Evolutionary conservation across 2,329 filamentous ascomycete species (phyloP).

Genomic region (Sporothrix schenckii): DNA sequence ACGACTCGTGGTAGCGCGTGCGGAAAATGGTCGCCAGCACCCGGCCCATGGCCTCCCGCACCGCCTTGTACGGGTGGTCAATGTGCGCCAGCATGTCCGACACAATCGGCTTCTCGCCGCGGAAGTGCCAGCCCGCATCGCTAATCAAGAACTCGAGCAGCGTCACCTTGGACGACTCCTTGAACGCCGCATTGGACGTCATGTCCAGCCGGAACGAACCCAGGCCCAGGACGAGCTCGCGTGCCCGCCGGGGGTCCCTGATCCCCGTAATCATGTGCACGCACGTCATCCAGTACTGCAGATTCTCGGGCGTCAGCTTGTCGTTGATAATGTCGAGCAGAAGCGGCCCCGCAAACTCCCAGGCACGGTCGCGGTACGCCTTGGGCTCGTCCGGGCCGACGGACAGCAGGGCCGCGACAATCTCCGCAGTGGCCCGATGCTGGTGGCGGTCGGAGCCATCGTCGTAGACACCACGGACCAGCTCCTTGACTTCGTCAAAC

Average conservation of each 20-base stretch:
- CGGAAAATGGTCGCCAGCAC: slow-evolving; percentile 87
- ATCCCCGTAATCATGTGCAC: slow-evolving; percentile 85
- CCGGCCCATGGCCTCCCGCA: slow-evolving; percentile 90
- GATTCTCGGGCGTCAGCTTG: slow-evolving; percentile 89
- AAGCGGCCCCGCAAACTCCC: slow-evolving; percentile 89
- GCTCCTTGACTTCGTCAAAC: slow-evolving; percentile 84
- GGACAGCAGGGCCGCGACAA: slow-evolving; percentile 80
- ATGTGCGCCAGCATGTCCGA: slow-evolving; percentile 88
- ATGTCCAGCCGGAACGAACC: slow-evolving; percentile 88
- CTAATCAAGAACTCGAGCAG: slow-evolving; percentile 84
- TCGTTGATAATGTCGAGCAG: slow-evolving; percentile 86
- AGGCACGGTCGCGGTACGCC: slow-evolving; percentile 74
- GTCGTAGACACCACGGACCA: slow-evolving; percentile 76
- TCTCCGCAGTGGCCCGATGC: slow-evolving; percentile 92
- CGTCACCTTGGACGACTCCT: slow-evolving; percentile 95
- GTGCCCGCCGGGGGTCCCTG: slow-evolving; percentile 84
- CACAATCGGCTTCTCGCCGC: slow-evolving; percentile 81
- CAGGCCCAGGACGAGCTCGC: slow-evolving; percentile 82
- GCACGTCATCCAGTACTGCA: slow-evolving; percentile 92
- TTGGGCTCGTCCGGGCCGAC: slow-evolving; percentile 77
- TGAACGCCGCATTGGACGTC: slow-evolving; percentile 95
- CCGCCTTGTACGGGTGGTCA: slow-evolving; percentile 96
- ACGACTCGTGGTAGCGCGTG: slow-evolving; percentile 92
- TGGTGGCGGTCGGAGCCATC: slow-evolving; percentile 98
- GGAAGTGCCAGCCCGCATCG: slow-evolving; percentile 95